Evolutionary conservation across 257 asterid species (phyloP).

Genomic region (Cynanchum wilfordii): DNA sequence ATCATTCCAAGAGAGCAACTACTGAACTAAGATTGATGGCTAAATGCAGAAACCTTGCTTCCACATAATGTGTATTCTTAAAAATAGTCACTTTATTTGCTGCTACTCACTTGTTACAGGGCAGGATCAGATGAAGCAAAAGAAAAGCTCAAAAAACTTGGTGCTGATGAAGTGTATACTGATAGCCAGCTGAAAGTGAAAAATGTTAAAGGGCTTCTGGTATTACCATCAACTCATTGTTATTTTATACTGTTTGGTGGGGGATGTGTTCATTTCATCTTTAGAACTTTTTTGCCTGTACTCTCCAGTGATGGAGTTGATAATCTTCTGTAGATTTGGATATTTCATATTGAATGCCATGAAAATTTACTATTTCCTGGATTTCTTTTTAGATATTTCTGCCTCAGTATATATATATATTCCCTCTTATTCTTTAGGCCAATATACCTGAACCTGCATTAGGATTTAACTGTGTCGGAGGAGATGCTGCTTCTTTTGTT

Average conservation of each 20-base stretch:
- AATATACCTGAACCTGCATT: conserved; percentile 72
- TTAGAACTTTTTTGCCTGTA: neutral
- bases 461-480: conserved; percentile 96
- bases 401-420: neutral
- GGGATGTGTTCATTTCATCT: conserved; percentile 7
- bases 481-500: conserved; percentile 83
- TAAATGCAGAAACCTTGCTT: neutral
- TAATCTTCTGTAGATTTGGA: neutral
- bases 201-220: conserved; percentile 76
- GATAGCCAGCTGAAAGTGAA: conserved; percentile 80
- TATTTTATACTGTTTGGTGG: neutral
- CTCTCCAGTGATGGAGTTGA: neutral
- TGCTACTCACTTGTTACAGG: conserved; percentile 40
- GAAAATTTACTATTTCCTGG: neutral
- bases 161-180: conserved; percentile 81
- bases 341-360: neutral
- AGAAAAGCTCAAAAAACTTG: conserved; percentile 72
- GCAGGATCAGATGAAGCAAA: conserved; percentile 80
- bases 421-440: conserved; percentile 36
- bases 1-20: neutral
- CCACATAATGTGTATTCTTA: neutral
- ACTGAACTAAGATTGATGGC: neutral
- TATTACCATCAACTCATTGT: conserved; percentile 27
- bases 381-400: neutral
- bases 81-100: neutral